Base-by-base conservation (phyloP, 2,329 filamentous ascomycete genomes). In the Alternaria longipes region DNA sequence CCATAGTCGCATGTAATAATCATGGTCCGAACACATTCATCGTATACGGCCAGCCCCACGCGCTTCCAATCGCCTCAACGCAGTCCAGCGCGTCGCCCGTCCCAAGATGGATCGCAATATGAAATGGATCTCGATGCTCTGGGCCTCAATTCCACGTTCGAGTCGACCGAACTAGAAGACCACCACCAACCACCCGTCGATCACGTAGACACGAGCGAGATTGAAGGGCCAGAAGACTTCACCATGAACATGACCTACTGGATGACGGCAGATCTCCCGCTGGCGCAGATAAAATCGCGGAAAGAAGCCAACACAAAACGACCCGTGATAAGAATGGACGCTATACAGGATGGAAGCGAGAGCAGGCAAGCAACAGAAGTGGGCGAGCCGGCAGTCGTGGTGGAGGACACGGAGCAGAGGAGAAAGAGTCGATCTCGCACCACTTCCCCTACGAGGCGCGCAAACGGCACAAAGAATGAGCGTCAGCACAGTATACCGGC, bases 191-290 rank as follows among this genome's bases (percentile, higher is more conserved):
- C 73, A 22, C 69, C 73, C 14, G 61, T 78, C n/a, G 78, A 80
- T 50, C 71, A 71, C 11, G 72, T 81, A 18, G 68, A 76, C 12
- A 79, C 74, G 40, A 79, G 78, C 63, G 78, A 81, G 14, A 76
- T 81, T 26, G 78, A 79, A 44, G 79, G 79, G 7, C 79, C 79
- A 3, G 78, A 77, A 50, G 79, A 81, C 64, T 81, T 81, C 60
- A 81, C 79, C 7, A 74, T 78, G 73, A 81, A 81, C 64, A 78
- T 81, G 77, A 79, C 78, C 34, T 79, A 76, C 63, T 81, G 77
- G 77, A 81, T 81, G 78, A 76, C 75, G 3, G 69, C 76, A 26
- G 72, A 76, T 53, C 65, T 78, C 36, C 70, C 73, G 38, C 55
- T 68, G 55, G 56, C 70, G 16, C 67, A 74, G 24, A 73, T 74